A percentile compares a stretch with the other conserved stretches of the same genome.
Conservation (phyloP, 495 filamentous ascomycete species). For the Aspergillus bridgeri region DNA sequence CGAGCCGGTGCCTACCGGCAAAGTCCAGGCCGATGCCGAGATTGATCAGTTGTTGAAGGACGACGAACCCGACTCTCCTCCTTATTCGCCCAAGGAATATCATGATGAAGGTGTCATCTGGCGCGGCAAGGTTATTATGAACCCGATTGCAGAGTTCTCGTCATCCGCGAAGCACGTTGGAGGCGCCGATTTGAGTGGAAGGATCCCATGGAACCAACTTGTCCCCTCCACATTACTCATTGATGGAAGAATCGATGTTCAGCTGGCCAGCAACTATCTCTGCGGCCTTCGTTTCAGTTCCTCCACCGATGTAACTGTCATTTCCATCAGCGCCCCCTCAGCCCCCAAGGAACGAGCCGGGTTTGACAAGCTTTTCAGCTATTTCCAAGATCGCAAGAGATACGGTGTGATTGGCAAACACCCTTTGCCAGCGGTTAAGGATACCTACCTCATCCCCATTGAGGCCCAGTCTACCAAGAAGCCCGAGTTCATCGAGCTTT, state of each 20-base stretch:
- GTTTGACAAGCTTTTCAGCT: conserved; percentile 71
- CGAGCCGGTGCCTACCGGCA: conserved; percentile 38
- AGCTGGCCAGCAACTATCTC: conserved; percentile 82
- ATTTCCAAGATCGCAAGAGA: conserved; percentile 70
- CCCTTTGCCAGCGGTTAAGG: conserved; percentile 61
- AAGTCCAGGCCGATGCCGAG: conserved; percentile 72
- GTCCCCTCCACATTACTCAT: conserved; percentile 66
- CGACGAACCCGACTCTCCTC: conserved; percentile 76
- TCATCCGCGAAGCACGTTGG: conserved; percentile 80
- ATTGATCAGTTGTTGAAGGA: conserved; percentile 88
- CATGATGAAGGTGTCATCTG: conserved; percentile 66
- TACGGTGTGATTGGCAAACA: conserved; percentile 81
- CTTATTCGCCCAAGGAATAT: conserved; percentile 78
- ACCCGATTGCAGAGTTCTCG: conserved; percentile 65
- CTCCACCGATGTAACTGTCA: conserved; percentile 69
- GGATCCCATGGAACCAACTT: conserved; percentile 65
- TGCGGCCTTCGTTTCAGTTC: conserved; percentile 71
- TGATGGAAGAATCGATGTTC: conserved; percentile 77
- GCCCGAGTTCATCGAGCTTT: conserved; percentile 72
- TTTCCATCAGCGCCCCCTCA: conserved; percentile 59
- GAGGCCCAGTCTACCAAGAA: conserved; percentile 53
- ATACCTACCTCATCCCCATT: conserved; percentile 76
- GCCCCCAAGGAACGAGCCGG: conserved; percentile 44
- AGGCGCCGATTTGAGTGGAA: conserved; percentile 64
- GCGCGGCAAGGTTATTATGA: conserved; percentile 78